Evolutionary conservation across 2,329 filamentous ascomycete genomes (phyloP), one percentile per base, ranked within the genome.

Genomic region (Furcasterigmium furcatum): DNA sequence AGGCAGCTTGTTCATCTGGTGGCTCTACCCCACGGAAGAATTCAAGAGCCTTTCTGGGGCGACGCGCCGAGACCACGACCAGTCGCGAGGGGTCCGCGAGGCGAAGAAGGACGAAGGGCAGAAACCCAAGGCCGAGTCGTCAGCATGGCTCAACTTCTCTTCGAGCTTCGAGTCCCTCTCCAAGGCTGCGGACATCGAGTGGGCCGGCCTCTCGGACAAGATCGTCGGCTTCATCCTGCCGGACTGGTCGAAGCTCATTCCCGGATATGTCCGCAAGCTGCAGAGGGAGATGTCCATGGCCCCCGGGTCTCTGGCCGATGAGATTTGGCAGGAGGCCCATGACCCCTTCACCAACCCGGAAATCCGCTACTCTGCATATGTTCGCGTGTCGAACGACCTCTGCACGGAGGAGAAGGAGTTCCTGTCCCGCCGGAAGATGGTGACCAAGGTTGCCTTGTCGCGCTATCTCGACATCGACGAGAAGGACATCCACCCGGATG

Each of bases 251-350:
- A 85, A 82, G 52, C 62, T 81, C 35, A 71, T 96, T 16, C 91
- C 91, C 1, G 84, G 74, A 4, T 90, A 88, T 45, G 71, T 95
- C 45, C 77, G 80, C 49, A 96, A 96, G 64, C 77, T 97, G 27
- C 91, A 96, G 61, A 80, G 81, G 19, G 92, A 97, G 66, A 74
- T 96, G 14, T 94, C 89, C 27, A 86, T 94, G 82, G 82, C 86
- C 0, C 88, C 90, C 0, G 92, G 91, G 2, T 95, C 91, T 1
- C 71, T 99, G 35, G 90, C 92, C 12, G 87, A 95, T 59, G 88
- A 96, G 55, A 94, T 99, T 47, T 97, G 94, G 94, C 74, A 77
- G 52, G 92, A 97, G 57, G 90, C 94, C 1, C 87, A 91, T 47
- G 88, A 97, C 59, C 82, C 91, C 1, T 74, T 82, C 40, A 74